Evolutionary conservation across 257 asterid genomes (phyloP), one percentile per base, ranked within the genome.

Genomic region (Scutellaria galericulata): DNA sequence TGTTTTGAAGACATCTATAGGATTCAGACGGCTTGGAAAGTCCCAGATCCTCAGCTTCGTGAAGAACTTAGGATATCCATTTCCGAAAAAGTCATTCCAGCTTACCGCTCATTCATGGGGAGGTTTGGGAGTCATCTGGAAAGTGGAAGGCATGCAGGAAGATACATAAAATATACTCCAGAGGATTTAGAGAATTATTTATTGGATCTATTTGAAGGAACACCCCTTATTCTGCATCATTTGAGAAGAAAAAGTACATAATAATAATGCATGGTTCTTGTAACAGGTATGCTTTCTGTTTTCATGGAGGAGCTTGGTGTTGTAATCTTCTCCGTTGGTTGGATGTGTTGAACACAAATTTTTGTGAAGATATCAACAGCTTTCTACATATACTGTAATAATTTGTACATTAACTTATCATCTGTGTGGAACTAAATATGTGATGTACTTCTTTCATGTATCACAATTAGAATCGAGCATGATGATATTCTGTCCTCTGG

Each of bases 21-120:
- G 84, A 80, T 80, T 51, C 99, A 95, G 77, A 88, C 98, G 0
- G 91, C 94, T 71, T 95, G 99, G 98, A 92, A 90, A 84, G 97
- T 95, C 39, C 96, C 95, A 14, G 98, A 95, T 82, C 78, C 86
- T 59, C 99, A 95, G 81, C 96, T 95, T 62, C 94, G 99, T 0
- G 99, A 95, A 76, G 98, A 95, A 82, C 99, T 95, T 67, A 83
- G 92, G 79, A 90, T 95, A 73, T 90, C 97, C 64, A 90, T 95
- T 47, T 92, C 98, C 0, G 98, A 92, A 72, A 95, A 92, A 76
- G 93, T 95, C 75, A 84, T 95, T 53, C 99, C 98, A 18, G 99
- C 98, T 7, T 95, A 95, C 56, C 90, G 99, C 14, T 79, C 98
- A 6, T 95, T 95, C 79, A 22, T 82, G 83, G 98, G 98, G 59